Evolutionary conservation across 2,329 filamentous ascomycete species (phyloP), one percentile per base, ranked within the genome.

Genomic region (Pseudogymnoascus sp.): DNA sequence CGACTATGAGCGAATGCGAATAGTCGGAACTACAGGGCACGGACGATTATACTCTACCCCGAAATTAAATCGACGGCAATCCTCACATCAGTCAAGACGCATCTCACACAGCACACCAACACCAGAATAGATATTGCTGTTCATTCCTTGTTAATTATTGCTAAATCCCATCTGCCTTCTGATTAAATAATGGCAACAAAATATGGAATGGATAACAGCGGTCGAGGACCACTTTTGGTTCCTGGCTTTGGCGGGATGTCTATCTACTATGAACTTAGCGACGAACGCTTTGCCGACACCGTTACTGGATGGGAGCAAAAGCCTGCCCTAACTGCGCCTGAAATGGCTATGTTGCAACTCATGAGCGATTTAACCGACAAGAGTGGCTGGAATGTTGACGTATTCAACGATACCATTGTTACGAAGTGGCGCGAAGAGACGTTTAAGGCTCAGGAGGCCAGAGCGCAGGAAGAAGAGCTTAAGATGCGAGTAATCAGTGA

Each of bases 361-460:
- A 45, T 45, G 41, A 45, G 16, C 41, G 41, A 45, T 6, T 13
- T 45, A 10, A 45, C 41, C 10, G 41, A 23, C 41, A 45, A 45
- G 41, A 45, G 41, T 45, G 41, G 10, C 41, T 45, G 41, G 16
- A 45, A 13, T 23, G 41, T 45, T 13, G 41, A 45, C 19, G 10
- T 45, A 45, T 45, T 67, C 14, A 64, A 70, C 60, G 36, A 68
- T 21, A 31, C 51, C 10, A 70, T 70, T 25, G 54, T 67, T 10
- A 48, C 60, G 5, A 65, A 69, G 34, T 71, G 69, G 69, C 62
- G 62, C 6, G 39, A 60, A n/a, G 69, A 71, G 36, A 54, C 65
- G 4, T 54, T 66, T 51, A 61, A 34, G 19, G 13, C 61, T 21
- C 31, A 63, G 23, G 36, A 39, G 45, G n/a, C 39, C 6, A n/a